Percentiles rank a stretch among this genome's conserved stretches.
Conservation (phyloP, 306 rosid genomes). For the Prunus davidiana region DNA sequence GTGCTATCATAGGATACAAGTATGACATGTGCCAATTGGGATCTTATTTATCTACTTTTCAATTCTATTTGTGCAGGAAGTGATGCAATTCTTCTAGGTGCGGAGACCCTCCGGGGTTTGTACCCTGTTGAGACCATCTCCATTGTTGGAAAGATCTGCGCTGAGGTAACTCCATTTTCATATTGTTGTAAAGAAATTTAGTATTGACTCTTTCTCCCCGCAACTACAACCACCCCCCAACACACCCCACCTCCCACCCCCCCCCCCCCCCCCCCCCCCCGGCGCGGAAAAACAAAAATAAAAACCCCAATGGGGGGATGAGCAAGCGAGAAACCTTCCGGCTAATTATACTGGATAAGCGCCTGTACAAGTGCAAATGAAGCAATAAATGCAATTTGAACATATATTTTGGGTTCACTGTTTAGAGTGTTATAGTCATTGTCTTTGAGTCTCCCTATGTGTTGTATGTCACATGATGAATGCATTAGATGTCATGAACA, state of each 20-base stretch:
- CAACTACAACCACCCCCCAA: background rate
- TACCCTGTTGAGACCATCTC: conserved; percentile 90
- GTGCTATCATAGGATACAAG: background rate
- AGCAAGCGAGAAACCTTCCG: background rate
- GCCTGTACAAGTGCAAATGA: background rate
- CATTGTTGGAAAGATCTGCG: conserved; percentile 76
- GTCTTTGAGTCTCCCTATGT: too few species aligned
- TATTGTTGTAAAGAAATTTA: background rate
- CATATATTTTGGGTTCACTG: background rate
- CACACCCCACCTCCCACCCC: rapidly evolving
- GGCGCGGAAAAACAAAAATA: too few species aligned
- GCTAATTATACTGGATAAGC: background rate
- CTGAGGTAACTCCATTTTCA: conserved; percentile 54
- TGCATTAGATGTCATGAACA: background rate
- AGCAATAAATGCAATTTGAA: background rate
- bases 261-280: too few species aligned
- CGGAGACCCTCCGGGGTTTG: conserved; percentile 86
- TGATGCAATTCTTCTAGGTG: conserved; percentile 95
- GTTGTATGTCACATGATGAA: background rate
- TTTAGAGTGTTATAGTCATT: background rate
- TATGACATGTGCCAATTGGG: background rate
- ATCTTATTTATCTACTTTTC: background rate
- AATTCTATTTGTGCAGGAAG: conserved; percentile 55
- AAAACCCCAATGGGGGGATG: background rate
- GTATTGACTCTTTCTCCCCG: too few species aligned